Evolutionary conservation across 2,329 filamentous ascomycete species (phyloP).

Genomic region (Sclerotinia glacialis): DNA sequence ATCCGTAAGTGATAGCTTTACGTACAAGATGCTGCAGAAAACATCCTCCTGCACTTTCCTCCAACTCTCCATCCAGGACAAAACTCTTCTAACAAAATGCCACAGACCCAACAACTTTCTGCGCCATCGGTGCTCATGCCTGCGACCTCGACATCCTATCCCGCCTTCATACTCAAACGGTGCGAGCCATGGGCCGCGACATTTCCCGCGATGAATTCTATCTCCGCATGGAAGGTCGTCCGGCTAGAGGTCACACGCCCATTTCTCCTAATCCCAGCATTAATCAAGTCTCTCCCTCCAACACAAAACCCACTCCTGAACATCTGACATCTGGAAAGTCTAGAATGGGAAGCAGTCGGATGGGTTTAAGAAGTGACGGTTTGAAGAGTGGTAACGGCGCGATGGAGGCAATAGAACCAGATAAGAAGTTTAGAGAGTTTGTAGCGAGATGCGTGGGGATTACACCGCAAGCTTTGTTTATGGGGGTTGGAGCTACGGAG

Average conservation of each 20-base stretch:
- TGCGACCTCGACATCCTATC: conserved; percentile 16
- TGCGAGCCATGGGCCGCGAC: conserved; percentile 14
- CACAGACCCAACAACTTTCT: conserved; percentile 18
- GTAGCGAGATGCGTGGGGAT: conserved; percentile 6
- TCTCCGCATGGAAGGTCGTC: conserved; percentile 16
- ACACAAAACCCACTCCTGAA: background rate
- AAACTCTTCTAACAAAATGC: background rate
- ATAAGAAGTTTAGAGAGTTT: conserved; percentile 14
- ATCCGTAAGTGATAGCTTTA: background rate
- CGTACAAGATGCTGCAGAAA: no score
- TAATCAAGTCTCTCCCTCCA: background rate
- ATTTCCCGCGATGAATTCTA: conserved; percentile 20
- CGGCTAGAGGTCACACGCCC: background rate
- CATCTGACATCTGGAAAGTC: background rate
- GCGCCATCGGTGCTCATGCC: conserved; percentile 16
- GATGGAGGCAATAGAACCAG: conserved; percentile 6
- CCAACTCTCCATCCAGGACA: background rate
- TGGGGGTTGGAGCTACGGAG: conserved; percentile 12
- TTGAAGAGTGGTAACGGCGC: background rate
- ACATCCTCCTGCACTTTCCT: no score
- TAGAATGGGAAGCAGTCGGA: background rate
- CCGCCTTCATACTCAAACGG: conserved; percentile 4
- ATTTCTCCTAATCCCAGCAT: background rate
- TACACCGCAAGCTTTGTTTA: conserved; percentile 1
- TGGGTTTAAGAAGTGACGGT: background rate